Base-by-base conservation (phyloP, 1,139 yeast species). In the Candida dubliniensis region DNA sequence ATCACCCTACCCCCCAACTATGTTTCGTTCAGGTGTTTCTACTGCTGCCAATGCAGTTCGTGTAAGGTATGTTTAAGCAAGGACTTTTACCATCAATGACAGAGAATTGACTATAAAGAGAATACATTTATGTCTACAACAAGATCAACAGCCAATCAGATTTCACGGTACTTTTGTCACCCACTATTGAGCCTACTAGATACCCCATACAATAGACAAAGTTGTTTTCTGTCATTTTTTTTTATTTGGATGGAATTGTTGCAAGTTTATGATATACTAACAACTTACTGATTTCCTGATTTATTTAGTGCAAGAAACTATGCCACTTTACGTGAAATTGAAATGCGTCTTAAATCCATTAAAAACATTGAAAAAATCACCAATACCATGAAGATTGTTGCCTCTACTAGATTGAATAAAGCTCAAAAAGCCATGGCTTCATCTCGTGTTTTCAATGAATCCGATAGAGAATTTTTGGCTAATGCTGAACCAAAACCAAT, bases 301-400 rank as follows among this genome's bases (percentile, higher is more conserved):
- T 18, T 18, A 23, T 18, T 34, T 24, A 30, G 27, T 36, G 13
- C 29, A 36, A 87, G 96, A 86, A 83, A 84, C 79, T 91, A 89
- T 80, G 99, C 99, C 65, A 93, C 99, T 60, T 82, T 93, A 69
- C 91, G 98, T 79, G 99, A 93, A 75, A 95, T 93, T 67, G 99
- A 93, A 79, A 87, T 81, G 72, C 95, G 99, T 79, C 84, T 93
- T 69, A 93, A 93, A 80, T 89, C 97, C 55, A 93, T 93, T 70
- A 93, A 91, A 80, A 93, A 93, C 81, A 93, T 93, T 70, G 98
- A 93, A 76, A 93, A 93, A 79, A 93, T 93, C 75, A 93, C 99
- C 77, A 93, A 93, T 77, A 93, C 99, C 71, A 93, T 93, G 99
- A 93, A 91, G 80, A 86, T 95, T 73, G 99, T 93, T 62, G 99